Evolutionary conservation across 2,329 filamentous ascomycete species (phyloP).

Genomic region (Pseudocercospora fijiensis): DNA sequence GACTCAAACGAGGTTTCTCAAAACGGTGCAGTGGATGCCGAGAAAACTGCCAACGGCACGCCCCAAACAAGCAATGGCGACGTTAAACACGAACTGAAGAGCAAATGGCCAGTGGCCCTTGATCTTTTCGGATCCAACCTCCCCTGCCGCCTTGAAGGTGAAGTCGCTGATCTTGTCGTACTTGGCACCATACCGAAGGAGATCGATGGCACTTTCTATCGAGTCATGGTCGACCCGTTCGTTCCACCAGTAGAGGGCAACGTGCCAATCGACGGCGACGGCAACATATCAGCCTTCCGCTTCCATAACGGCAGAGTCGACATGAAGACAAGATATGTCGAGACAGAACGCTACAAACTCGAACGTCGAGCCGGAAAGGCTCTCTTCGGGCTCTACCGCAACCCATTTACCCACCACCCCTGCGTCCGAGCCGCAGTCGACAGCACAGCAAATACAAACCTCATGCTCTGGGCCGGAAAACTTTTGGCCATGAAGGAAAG

Average conservation of each 20-base stretch:
- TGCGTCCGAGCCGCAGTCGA: constrained; percentile 42
- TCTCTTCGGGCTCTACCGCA: constrained; percentile 58
- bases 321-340: constrained; percentile 46
- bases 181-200: constrained; percentile 34
- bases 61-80: not conserved
- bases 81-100: constrained; percentile 6
- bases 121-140: constrained; percentile 27
- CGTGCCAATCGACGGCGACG: constrained; percentile 50
- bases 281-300: constrained; percentile 45
- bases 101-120: constrained; percentile 22
- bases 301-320: constrained; percentile 45
- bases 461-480: constrained; percentile 57
- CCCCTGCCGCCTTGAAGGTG: constrained; percentile 45
- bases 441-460: constrained; percentile 60
- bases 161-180: constrained; percentile 38
- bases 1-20: not conserved
- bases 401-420: constrained; percentile 53
- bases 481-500: constrained; percentile 56
- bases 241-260: constrained; percentile 58
- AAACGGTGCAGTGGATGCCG: not conserved
- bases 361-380: constrained; percentile 41
- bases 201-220: constrained; percentile 41
- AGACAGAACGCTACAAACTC: constrained; percentile 45
- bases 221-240: constrained; percentile 56
- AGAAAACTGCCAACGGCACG: not conserved